These are phyloP conservation scores for Triticum urartu DNA, from an alignment of 176 grass and related monocot species.

Conservation along the genomic window DNA sequence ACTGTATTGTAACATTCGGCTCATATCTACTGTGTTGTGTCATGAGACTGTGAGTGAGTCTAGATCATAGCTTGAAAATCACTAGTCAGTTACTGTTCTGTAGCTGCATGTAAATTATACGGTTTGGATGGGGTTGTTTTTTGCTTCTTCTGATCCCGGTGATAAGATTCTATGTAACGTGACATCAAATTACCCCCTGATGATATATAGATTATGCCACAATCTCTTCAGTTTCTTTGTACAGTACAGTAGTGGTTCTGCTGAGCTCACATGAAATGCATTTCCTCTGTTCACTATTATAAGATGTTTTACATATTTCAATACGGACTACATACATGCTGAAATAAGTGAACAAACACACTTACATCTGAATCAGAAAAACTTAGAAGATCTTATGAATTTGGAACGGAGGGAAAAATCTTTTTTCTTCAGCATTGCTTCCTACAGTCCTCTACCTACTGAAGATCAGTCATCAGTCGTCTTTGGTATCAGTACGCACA, in stretches of 20 bases:
- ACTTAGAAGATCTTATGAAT: too few species aligned
- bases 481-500: neutral
- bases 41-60: conserved; percentile 4
- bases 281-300: neutral
- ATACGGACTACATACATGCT: too few species aligned
- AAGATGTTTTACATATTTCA: too few species aligned
- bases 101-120: conserved; percentile 56
- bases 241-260: conserved; percentile 4
- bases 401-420: too few species aligned
- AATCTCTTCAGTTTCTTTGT: conserved; percentile 10
- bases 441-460: conserved; percentile 8
- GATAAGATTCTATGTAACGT: conserved; percentile 29
- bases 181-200: neutral
- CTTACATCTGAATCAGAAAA: too few species aligned
- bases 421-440: neutral
- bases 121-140: conserved; percentile 3
- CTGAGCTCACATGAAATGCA: neutral
- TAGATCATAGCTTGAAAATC: conserved; percentile 33
- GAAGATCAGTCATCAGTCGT: neutral
- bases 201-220: conserved; percentile 7
- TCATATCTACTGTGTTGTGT: neutral
- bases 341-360: too few species aligned
- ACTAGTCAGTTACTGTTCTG: conserved; percentile 30
- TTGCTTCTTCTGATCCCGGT: neutral
- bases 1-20: conserved; percentile 19